Percentiles rank a stretch among this genome's conserved stretches.
Evolutionary conservation across 768 basidiomycete species (phyloP).

Genomic region (Sistotremastrum suecicum): DNA sequence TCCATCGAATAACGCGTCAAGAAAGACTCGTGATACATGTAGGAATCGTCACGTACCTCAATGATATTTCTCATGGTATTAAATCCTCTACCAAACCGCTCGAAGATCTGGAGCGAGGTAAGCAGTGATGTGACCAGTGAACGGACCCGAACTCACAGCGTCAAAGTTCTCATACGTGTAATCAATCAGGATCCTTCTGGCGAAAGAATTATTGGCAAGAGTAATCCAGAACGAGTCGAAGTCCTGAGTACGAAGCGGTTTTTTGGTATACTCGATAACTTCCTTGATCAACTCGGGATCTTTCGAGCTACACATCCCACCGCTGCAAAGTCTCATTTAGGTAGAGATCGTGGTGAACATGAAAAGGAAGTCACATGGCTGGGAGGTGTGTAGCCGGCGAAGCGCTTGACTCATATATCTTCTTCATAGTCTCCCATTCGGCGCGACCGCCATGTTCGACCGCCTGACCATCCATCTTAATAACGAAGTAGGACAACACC

Average conservation of each 20-base stretch:
- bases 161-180: slow-evolving; percentile 65
- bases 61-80: too few relatives aligned
- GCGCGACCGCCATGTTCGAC: slow-evolving; percentile 57
- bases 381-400: slow-evolving; percentile 61
- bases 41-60: too few relatives aligned
- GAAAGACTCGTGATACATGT: too few relatives aligned
- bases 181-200: slow-evolving; percentile 36
- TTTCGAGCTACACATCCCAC: slow-evolving; percentile 47
- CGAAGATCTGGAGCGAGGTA: slow-evolving; percentile 32
- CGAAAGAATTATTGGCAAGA: slow-evolving; percentile 40
- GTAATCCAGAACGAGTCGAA: slow-evolving; percentile 48
- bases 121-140: not conserved
- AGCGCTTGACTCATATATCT: slow-evolving; percentile 54
- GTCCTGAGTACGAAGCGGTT: slow-evolving; percentile 40
- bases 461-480: slow-evolving; percentile 26
- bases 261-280: slow-evolving; percentile 47
- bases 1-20: slow-evolving; percentile 9
- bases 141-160: slow-evolving; percentile 24
- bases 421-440: slow-evolving; percentile 63
- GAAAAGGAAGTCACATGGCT: slow-evolving; percentile 38
- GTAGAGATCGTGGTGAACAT: not conserved
- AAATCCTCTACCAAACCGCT: slow-evolving; percentile 52
- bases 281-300: slow-evolving; percentile 42
- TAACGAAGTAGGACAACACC: not conserved
- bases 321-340: slow-evolving; percentile 21